Base-by-base conservation (phyloP, 2,329 filamentous ascomycete species). In the Tolypocladium guangdongense region DNA sequence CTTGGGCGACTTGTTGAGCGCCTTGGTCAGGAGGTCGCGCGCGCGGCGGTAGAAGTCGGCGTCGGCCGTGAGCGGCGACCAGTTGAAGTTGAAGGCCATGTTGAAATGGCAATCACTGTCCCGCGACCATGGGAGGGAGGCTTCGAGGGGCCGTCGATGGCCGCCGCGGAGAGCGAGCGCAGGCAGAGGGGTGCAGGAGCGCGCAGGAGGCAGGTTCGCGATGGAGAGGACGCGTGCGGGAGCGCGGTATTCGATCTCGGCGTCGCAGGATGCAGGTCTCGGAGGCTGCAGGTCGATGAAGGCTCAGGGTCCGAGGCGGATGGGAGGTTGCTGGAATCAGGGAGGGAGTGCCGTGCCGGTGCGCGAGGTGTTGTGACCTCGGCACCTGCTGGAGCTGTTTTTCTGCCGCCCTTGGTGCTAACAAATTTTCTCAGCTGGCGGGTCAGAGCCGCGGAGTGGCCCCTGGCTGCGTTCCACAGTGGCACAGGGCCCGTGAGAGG, bases 41-140 rank as follows among this genome's bases (percentile, higher is more conserved):
- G 93, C 92, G 63, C 90, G 87, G 68, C 87, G 83, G 73, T 92
- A 92, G 72, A 93, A 93, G 63, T 84, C 82, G 65, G 89, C 92
- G 75, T 97, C 93, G 67, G 92, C 92, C 74, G 95, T 93, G 60
- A 99, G 81, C 67, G 93, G 93, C 81, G 90, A 96, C 93, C 93
- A 99, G 89, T 97, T 97, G 88, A 99, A 99, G 79, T 97, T 97
- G 87, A 99, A 99, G 63, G 93, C 93, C 93, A 99, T 99, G 73
- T 74, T 78, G 71, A 73, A 71, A 74, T 74, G 72, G 73, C 74
- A 58, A 60, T 65, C 60, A 63, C 60, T 52, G 61, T 61, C 61
- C 64, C 63, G 63, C 58, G 56, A 65, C 62, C 69, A 72, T 72
- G 60, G 59, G 59, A 51, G 57, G 55, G 57, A 51, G 57, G 58